Evolutionary conservation across 1,284 basidiomycete species (phyloP), one percentile per base, ranked within the genome.

Genomic region (Athelia sp.): DNA sequence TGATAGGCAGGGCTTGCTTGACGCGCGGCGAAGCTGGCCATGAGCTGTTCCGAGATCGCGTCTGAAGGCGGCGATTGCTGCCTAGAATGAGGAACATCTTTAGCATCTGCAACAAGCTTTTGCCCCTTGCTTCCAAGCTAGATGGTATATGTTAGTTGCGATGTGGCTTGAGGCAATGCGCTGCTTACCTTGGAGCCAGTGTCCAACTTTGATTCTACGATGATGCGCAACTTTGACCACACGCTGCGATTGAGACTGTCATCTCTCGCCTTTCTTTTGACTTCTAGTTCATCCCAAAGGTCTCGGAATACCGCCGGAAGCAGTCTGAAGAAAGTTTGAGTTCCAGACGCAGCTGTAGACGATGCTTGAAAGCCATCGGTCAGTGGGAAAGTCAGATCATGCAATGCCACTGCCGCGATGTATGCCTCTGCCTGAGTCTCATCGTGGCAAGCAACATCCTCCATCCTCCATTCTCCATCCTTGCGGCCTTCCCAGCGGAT

Each of bases 261-360:
- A 46, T 88, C 82, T 40, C 73, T 72, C 9, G 65, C 58, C 58
- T 86, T 89, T 52, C 90, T 75, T 24, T 72, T 68, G 4, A 62
- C 65, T 59, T 95, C 92, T 19, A 98, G 71, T 67, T 98, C 93
- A 51, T 93, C 89, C 97, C 97, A 99, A 34, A 98, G 72, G 60
- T 94, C 90, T 50, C 93, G 80, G 64, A 87, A 97, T 10, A 81
- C 78, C 0, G 86, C 74, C n/a, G 94, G 92, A 19, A 99, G 74
- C 10, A 82, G 63, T 54, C 89, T 74, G 62, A 87, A 87, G 52
- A 80, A 84, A 1, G 84, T 84, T 46, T 71, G 73, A 42, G 63
- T 72, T 17, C 67, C 66, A 11, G 73, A 63, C 15, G 71, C 69
- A 3, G 66, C 62, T 21, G 74, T 68, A 18, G 68, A 64, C 19